Evolutionary conservation across 306 rosid species (phyloP).

Genomic region (Glycine latifolia): DNA sequence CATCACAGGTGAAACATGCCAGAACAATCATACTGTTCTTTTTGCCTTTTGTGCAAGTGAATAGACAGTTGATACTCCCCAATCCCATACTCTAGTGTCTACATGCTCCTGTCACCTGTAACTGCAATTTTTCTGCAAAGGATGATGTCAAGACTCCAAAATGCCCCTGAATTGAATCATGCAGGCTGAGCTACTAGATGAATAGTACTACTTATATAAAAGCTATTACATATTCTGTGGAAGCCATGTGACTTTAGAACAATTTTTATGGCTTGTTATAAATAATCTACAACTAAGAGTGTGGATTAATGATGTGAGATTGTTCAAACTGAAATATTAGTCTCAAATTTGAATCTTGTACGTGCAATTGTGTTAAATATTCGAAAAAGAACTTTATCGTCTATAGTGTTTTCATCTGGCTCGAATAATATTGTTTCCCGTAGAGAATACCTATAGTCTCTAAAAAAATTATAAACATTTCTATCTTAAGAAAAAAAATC

Average conservation of each 20-base stretch:
- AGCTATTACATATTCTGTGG: neutral
- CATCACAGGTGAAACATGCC: conserved; percentile 46
- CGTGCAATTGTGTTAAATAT: no score
- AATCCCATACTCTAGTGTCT: conserved; percentile 15
- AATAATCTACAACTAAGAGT: neutral
- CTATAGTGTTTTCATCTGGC: no score
- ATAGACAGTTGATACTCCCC: conserved; percentile 39
- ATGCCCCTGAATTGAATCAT: conserved; percentile 22
- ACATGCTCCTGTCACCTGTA: conserved; percentile 45
- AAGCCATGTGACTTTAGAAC: conserved; percentile 3
- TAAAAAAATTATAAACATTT: no score
- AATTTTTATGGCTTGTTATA: neutral
- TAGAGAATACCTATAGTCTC: no score
- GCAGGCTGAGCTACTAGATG: conserved; percentile 20
- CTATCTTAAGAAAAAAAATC: neutral
- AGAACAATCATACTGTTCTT: conserved; percentile 36
- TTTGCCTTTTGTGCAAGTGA: conserved; percentile 38
- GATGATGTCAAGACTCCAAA: conserved; percentile 48
- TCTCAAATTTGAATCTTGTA: no score
- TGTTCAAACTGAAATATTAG: neutral
- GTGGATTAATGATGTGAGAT: neutral
- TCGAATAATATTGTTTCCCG: no score
- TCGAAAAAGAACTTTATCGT: no score
- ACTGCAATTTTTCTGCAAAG: conserved; percentile 49
- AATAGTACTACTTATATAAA: conserved; percentile 10